Conservation (phyloP, 306 rosid genomes). For the Fragaria ananassa region DNA sequence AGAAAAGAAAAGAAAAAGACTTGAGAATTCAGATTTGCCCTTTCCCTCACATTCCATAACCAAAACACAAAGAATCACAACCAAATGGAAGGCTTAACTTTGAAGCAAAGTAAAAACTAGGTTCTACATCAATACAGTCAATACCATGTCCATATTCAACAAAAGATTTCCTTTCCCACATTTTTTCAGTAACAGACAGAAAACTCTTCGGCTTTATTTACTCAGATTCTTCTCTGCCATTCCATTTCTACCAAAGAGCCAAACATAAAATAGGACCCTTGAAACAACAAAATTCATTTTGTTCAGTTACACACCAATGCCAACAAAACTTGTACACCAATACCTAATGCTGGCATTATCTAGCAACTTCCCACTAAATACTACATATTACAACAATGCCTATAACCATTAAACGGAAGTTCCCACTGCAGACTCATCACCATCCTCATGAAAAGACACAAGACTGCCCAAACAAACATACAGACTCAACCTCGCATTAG, state of each 20-base stretch:
- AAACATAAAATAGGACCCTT: background rate
- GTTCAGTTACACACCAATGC: background rate
- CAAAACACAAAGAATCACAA: background rate
- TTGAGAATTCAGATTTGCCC: background rate
- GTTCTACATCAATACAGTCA: background rate
- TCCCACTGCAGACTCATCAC: too few relatives aligned
- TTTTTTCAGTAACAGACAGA: background rate
- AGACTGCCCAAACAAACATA: background rate
- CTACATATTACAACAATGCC: background rate
- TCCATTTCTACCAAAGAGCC: background rate
- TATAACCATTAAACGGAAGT: background rate
- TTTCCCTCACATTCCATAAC: background rate
- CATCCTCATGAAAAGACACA: background rate
- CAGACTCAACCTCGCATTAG: background rate
- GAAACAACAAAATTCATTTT: background rate
- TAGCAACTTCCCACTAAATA: background rate
- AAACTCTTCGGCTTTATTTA: background rate
- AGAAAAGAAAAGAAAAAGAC: background rate
- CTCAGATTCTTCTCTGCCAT: background rate
- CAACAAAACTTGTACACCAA: background rate
- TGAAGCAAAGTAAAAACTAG: background rate
- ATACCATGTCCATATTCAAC: background rate
- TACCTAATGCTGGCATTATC: background rate
- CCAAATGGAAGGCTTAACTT: background rate
- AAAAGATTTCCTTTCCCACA: background rate